Percentiles rank a stretch among this genome's conserved stretches.
phyloP scores from a whole-genome alignment of 2,329 filamentous ascomycete genomes.

The Seiridium cupressi region DNA sequence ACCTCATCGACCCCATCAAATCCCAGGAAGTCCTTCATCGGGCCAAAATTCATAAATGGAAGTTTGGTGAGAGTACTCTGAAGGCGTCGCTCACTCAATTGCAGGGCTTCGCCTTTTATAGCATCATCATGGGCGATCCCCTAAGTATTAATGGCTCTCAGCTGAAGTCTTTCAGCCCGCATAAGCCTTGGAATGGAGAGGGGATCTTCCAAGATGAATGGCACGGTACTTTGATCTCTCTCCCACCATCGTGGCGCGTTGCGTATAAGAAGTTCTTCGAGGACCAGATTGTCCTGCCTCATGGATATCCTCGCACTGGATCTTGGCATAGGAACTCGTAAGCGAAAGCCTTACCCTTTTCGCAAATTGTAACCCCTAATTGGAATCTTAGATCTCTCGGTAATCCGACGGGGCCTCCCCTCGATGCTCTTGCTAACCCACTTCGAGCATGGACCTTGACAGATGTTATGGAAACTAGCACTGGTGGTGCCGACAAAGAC shows the following conservation, averaged over 20 bases:
- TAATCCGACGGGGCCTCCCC: background rate
- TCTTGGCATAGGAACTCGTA: background rate
- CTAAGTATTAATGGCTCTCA: too few relatives aligned
- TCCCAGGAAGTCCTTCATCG: too few relatives aligned
- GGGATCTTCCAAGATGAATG: background rate
- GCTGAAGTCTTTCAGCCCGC: background rate
- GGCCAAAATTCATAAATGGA: too few relatives aligned
- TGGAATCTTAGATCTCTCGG: too few relatives aligned
- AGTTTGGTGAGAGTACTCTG: too few relatives aligned
- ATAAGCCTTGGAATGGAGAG: background rate
- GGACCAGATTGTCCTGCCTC: background rate
- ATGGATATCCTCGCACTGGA: background rate
- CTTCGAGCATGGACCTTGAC: background rate
- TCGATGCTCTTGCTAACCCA: background rate
- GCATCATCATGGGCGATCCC: too few relatives aligned
- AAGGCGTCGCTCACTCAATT: too few relatives aligned
- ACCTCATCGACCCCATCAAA: background rate
- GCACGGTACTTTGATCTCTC: background rate
- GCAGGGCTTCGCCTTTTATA: too few relatives aligned
- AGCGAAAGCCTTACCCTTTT: background rate
- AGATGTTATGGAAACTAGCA: background rate
- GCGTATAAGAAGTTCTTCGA: background rate
- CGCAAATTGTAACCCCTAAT: too few relatives aligned
- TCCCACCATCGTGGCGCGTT: background rate
- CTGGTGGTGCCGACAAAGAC: background rate